Percentiles rank a stretch among this genome's conserved stretches.
Conservation (phyloP, 176 grass and related monocot species). For the Ensete glaucum region DNA sequence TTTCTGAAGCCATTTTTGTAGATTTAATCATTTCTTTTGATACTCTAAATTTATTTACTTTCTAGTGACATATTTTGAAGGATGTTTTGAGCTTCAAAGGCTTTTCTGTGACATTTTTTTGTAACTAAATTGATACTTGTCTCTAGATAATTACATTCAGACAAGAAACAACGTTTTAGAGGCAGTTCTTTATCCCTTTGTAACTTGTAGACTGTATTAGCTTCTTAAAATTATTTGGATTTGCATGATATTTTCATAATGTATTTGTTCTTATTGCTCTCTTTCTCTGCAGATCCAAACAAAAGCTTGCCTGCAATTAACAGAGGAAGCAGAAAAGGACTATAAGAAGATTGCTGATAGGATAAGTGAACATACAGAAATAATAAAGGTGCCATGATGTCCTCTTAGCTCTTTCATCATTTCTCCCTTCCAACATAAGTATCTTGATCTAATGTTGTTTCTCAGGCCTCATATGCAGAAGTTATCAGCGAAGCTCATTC, state of each 20-base stretch:
- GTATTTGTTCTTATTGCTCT: background rate
- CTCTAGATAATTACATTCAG: background rate
- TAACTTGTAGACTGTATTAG: background rate
- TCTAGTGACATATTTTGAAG: background rate
- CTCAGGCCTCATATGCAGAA: conserved; percentile 47
- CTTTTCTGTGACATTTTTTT: background rate
- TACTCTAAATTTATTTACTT: conserved; percentile 3
- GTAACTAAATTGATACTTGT: background rate
- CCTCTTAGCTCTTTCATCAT: background rate
- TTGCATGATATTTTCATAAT: background rate
- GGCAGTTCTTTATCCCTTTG: too few species aligned
- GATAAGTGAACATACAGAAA: conserved; percentile 26
- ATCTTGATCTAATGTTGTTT: conserved; percentile 13
- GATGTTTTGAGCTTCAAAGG: background rate
- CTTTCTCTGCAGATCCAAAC: conserved; percentile 40
- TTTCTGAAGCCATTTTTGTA: background rate
- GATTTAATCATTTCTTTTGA: background rate
- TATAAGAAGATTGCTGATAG: conserved; percentile 36
- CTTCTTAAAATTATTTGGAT: background rate
- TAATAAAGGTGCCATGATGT: conserved; percentile 27
- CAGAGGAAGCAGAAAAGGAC: conserved; percentile 39
- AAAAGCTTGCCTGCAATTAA: conserved; percentile 39
- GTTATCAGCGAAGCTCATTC: conserved; percentile 41
- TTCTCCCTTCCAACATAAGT: background rate
- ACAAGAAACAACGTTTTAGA: background rate